Base-by-base conservation (phyloP, 2,329 filamentous ascomycete species). In the Penicillium sp. region DNA sequence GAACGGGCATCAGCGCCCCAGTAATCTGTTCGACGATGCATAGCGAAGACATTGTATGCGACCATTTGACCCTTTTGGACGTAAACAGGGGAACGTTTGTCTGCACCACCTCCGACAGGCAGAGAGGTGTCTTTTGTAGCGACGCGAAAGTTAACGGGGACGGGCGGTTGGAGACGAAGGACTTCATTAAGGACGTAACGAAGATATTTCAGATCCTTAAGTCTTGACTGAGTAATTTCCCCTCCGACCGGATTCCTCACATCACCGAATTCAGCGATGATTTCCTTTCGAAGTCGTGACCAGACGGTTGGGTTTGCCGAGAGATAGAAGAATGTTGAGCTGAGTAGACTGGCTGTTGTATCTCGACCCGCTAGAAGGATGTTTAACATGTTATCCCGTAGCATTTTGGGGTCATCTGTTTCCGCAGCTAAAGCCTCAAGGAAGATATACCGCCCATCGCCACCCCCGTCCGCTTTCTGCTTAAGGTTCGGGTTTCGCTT, bases 41-140 rank as follows among this genome's bases (percentile, higher is more conserved):
- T 89, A 5, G 83, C 73, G 43, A 90, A 81, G 0, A 88, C 80
- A 32, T 80, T 85, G 76, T 91, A 94, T 46, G 73, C 78, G 58
- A 93, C 75, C 7, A 81, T 70, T 0, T 83, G 84, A 60, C 85
- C 83, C 68, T 90, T 88, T 44, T 81, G 79, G 4, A 91, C 73
- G 47, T 84, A 83, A 2, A 93, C 62, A 0, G 88, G 88, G 36
- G 80, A 75, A 5, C 73, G 73, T 13, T 72, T 56, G 67, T 88
- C 83, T 0, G 81, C 77, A 0, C 88, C 88, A 48, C 87, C 87
- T 50, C 88, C 74, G 5, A 65, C 52, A 2, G 75, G 75, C 13
- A 79, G 64, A 1, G 70, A 71, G 0, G 78, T 79, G 41, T 75
- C 72, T 24, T 65, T 68, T 7, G 68, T 60, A 2, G 74, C 70